Percentiles rank a stretch among this genome's conserved stretches.
phyloP scores from a whole-genome alignment of 345 rosid genomes.

The Durio zibethinus region DNA sequence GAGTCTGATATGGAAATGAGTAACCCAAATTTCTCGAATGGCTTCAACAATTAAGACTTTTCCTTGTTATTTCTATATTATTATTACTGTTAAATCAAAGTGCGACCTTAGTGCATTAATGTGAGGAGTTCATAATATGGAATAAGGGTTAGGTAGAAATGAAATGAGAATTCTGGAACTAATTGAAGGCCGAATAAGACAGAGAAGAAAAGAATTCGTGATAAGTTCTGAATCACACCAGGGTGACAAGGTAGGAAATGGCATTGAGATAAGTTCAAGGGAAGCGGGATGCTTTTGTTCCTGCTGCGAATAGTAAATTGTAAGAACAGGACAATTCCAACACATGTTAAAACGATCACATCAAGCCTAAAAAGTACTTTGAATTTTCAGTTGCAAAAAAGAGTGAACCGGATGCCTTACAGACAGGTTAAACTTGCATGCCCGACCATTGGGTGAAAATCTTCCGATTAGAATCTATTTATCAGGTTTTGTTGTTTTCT shows the following conservation, averaged over 20 bases:
- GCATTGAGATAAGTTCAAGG: not conserved
- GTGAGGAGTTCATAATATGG: too few species aligned
- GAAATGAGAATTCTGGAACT: not conserved
- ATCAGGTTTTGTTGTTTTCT: not conserved
- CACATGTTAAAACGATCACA: not conserved
- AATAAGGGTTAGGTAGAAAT: not conserved
- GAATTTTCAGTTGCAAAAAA: not conserved
- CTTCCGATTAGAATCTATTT: not conserved
- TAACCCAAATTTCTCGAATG: not conserved
- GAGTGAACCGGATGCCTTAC: not conserved
- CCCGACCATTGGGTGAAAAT: conserved; percentile 9
- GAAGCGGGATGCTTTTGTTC: not conserved
- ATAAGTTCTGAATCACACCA: not conserved
- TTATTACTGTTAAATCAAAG: too few species aligned
- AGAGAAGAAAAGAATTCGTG: not conserved
- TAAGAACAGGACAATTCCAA: not conserved
- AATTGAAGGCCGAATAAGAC: not conserved
- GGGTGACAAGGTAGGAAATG: not conserved
- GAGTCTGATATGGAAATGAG: not conserved
- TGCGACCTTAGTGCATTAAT: too few species aligned
- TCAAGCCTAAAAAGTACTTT: not conserved
- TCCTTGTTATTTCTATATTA: too few species aligned
- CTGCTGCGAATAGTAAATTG: not conserved
- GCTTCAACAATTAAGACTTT: not conserved
- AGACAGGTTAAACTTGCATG: conserved; percentile 7